These are phyloP conservation scores for Fraxinus americana DNA, from an alignment of 257 asterid species.

Conservation along the genomic window DNA sequence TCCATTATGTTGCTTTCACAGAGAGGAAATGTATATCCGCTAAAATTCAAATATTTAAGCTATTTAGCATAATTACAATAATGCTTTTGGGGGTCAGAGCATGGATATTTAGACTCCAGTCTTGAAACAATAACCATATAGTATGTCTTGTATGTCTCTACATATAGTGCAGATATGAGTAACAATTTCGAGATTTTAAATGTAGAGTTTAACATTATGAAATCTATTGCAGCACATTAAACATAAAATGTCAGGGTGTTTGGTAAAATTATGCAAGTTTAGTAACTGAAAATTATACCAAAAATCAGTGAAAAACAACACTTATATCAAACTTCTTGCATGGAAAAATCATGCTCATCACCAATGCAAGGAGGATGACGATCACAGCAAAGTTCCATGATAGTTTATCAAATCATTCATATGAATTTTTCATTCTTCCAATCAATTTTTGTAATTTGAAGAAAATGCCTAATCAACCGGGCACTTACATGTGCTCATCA, in stretches of 20 bases:
- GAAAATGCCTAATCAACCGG: background rate
- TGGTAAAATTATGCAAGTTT: background rate
- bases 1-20: background rate
- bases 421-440: background rate
- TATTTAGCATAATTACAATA: background rate
- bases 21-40: background rate
- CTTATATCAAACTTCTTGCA: background rate
- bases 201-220: background rate
- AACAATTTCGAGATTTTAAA: background rate
- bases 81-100: background rate
- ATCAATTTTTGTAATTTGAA: background rate
- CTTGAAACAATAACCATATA: background rate
- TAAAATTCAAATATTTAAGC: background rate
- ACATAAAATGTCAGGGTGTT: background rate
- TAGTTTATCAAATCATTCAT: background rate
- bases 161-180: background rate
- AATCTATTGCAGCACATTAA: background rate
- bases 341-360: background rate
- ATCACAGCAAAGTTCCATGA: background rate
- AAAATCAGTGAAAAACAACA: too few species aligned
- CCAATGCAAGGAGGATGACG: background rate
- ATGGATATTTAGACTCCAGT: background rate
- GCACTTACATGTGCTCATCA: constrained; percentile 77
- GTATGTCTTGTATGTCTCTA: background rate
- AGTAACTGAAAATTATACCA: background rate